A percentile compares a stretch with the other conserved stretches of the same genome.
Evolutionary conservation across 176 grass and related monocot genomes (phyloP).

Genomic region (Chloris gayana): DNA sequence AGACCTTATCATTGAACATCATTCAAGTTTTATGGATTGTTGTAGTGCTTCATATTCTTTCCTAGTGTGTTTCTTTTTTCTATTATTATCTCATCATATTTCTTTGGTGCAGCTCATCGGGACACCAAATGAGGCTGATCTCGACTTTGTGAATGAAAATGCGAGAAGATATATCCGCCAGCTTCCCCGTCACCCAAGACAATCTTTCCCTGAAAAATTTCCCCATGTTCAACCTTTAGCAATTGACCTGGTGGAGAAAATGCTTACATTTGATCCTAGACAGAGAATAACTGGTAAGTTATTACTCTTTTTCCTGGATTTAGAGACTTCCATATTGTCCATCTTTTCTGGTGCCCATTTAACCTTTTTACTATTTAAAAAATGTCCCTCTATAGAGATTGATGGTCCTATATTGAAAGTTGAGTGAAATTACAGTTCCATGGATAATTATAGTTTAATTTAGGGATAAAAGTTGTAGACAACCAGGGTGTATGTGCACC

Average conservation of each 20-base stretch:
- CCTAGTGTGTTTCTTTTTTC: neutral
- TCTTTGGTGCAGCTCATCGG: slow-evolving; percentile 73
- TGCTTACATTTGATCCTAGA: slow-evolving; percentile 98
- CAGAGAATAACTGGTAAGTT: slow-evolving; percentile 87
- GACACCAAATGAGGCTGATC: slow-evolving; percentile 83
- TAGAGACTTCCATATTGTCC: neutral
- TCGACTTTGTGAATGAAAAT: slow-evolving; percentile 97
- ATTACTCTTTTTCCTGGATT: slow-evolving; percentile 8
- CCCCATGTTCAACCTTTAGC: slow-evolving; percentile 86
- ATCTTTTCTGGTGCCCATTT: neutral
- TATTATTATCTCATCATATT: slow-evolving; percentile 26
- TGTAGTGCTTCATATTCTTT: slow-evolving; percentile 1
- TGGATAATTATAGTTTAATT: neutral
- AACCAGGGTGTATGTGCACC: too few relatives aligned
- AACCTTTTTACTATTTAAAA: neutral
- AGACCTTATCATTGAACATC: slow-evolving; percentile 18
- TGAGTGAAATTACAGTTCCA: neutral
- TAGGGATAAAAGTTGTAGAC: neutral
- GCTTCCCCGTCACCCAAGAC: slow-evolving; percentile 71
- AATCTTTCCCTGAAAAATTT: slow-evolving; percentile 90
- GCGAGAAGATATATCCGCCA: slow-evolving; percentile 96
- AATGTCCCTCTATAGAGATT: slow-evolving; percentile 21
- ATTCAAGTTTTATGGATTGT: neutral
- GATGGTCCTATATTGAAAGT: slow-evolving; percentile 11
- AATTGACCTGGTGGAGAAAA: slow-evolving; percentile 95